These are phyloP conservation scores for Mycena vulgaris DNA, from an alignment of 768 basidiomycete species.

Conservation along the genomic window DNA sequence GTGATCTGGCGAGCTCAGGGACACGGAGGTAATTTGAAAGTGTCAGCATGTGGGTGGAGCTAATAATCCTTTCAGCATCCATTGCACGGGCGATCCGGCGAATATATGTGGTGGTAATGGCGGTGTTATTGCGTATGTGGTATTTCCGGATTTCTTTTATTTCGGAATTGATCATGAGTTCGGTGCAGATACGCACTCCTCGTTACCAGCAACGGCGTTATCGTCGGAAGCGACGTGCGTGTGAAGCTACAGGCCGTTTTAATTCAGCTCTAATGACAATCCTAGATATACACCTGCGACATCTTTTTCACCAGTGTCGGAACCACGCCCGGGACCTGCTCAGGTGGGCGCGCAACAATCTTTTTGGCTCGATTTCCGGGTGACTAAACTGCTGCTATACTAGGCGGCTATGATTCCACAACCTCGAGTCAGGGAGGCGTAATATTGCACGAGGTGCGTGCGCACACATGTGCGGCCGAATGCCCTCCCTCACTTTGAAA, in stretches of 20 bases:
- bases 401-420: constrained; percentile 21
- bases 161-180: background rate
- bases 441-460: constrained; percentile 27
- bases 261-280: too few species aligned
- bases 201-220: too few species aligned
- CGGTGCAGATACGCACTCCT: constrained; percentile 24
- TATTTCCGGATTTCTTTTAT: too few species aligned
- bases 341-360: background rate
- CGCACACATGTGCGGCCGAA: background rate
- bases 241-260: too few species aligned
- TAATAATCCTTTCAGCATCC: background rate
- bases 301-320: constrained; percentile 22
- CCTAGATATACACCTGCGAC: constrained; percentile 30
- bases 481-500: too few species aligned
- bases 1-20: constrained; percentile 20
- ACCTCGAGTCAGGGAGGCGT: constrained; percentile 28
- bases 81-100: constrained; percentile 8
- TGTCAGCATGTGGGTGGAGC: too few species aligned
- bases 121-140: constrained; percentile 19
- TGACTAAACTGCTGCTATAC: background rate
- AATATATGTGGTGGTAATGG: background rate
- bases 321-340: constrained; percentile 1
- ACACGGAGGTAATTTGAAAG: constrained; percentile 17
- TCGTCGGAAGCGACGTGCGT: constrained; percentile 32
- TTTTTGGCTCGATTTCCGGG: background rate